Conservation (phyloP, 108 stramenopile genomes). For the Schizochytrium sp. region DNA sequence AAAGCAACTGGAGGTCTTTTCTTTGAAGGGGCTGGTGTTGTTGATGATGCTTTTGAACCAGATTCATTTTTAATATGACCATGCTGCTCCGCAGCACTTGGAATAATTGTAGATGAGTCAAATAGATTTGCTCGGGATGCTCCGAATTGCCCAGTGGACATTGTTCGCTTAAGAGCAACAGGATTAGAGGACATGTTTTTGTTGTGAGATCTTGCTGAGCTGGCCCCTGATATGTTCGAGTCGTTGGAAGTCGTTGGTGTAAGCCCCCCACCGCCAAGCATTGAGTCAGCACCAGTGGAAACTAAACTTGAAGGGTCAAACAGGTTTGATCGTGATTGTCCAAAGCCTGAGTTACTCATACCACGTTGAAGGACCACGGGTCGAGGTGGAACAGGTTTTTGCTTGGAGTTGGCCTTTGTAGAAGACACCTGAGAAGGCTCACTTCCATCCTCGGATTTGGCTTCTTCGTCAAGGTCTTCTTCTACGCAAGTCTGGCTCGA, state of each 20-base stretch:
- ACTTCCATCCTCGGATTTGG: too few relatives aligned
- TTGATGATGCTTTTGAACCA: not conserved
- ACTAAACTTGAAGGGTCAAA: conserved; percentile 34
- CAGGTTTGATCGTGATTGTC: not conserved
- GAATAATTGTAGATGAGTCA: not conserved
- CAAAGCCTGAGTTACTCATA: not conserved
- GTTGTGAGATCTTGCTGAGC: not conserved
- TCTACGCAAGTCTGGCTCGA: too few relatives aligned
- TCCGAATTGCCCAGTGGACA: not conserved
- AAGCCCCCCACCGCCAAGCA: not conserved
- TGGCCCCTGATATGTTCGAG: not conserved
- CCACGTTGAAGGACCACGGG: not conserved
- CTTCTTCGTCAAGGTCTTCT: too few relatives aligned
- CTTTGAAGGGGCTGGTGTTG: not conserved
- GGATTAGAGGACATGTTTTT: not conserved
- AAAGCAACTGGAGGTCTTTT: not conserved
- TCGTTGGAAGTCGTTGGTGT: too few relatives aligned
- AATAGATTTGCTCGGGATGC: conserved; percentile 18
- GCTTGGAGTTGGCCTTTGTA: too few relatives aligned
- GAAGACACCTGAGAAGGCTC: too few relatives aligned
- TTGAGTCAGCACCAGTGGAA: not conserved
- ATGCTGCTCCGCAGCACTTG: conserved; percentile 37
- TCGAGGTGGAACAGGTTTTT: not conserved
- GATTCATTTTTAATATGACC: not conserved
- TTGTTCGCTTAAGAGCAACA: conserved; percentile 4